A percentile compares a stretch with the other conserved stretches of the same genome.
Conservation (phyloP, 2,329 filamentous ascomycete species). For the Pestalotiopsis sp. region DNA sequence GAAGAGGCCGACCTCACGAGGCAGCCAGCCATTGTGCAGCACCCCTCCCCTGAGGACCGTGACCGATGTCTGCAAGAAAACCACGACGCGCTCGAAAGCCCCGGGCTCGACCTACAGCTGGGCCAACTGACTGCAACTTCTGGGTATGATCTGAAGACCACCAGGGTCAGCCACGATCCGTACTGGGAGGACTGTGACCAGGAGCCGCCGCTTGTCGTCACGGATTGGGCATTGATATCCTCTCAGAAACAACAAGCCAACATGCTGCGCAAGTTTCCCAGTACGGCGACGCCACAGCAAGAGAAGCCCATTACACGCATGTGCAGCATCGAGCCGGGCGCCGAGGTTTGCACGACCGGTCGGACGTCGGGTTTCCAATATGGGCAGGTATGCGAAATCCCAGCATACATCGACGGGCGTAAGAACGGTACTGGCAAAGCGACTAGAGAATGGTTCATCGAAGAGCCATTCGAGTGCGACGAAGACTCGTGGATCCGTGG, state of each 20-base stretch:
- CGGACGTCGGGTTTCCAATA: conserved; percentile 46
- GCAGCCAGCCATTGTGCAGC: conserved; percentile 36
- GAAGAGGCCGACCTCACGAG: conserved; percentile 36
- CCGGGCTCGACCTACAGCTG: conserved; percentile 31
- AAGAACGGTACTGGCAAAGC: conserved; percentile 43
- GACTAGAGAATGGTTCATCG: conserved; percentile 49
- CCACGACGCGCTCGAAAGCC: conserved; percentile 39
- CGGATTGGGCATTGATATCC: conserved; percentile 47
- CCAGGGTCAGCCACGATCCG: conserved; percentile 44
- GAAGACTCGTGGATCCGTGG: conserved; percentile 49
- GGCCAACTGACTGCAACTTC: conserved; percentile 43
- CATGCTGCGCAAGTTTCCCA: conserved; percentile 44
- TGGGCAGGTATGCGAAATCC: conserved; percentile 46
- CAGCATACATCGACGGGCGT: conserved; percentile 42
- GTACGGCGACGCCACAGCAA: conserved; percentile 32
- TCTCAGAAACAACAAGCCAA: conserved; percentile 39
- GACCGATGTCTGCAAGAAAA: conserved; percentile 35
- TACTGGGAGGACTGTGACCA: conserved; percentile 47
- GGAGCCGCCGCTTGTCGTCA: conserved; percentile 44
- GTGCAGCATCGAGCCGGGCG: conserved; percentile 36
- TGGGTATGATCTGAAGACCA: conserved; percentile 45
- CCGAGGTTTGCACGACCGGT: conserved; percentile 41
- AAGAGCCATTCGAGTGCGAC: conserved; percentile 40
- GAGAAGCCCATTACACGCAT: conserved; percentile 37
- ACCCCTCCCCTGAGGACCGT: conserved; percentile 45